Base-by-base conservation (phyloP, 805 yeast species). In the Yamadazyma takamatsuzukensis region DNA sequence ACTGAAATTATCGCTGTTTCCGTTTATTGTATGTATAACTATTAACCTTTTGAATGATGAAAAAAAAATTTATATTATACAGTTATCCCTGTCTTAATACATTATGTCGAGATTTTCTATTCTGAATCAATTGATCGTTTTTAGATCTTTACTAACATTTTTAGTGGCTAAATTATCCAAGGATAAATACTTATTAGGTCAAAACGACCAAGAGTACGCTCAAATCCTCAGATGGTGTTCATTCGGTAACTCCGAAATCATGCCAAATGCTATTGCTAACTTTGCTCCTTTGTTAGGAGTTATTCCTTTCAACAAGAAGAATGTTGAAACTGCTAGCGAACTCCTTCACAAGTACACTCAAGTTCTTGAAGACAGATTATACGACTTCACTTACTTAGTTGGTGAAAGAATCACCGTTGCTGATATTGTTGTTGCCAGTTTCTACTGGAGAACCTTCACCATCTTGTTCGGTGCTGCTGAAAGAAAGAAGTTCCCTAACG, bases 61-160 rank as follows among this genome's bases (percentile, higher is more conserved):
- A 65, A 70, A 56, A 60, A 39, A 54, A 61, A 27, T 34, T 27
- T 56, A 54, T 51, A 52, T 36, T 64, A 67, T 57, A 80, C 86
- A 80, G 86, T 80, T 80, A 80, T 80, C 86, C 86, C 86, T 80
- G 86, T 80, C 86, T 80, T 79, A 80, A 80, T 59, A 77, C 44
- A 77, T 56, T 54, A 73, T 80, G 85, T 79, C 85, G 85, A 80
- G 81, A 69, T 60, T 61, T 43, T 15, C 45, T 39, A 68, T 45
- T 72, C 82, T 76, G 82, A 77, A 58, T 18, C 21, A 32, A 15
- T 23, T 21, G n/a, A 8, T 18, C 11, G 21, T 28, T 9, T 29
- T 12, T 21, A 15, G 15, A 25, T 36, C 33, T 38, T 40, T 44
- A 49, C 54, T 43, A 50, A 47, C 50, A 43, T 21, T 45, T 37